phyloP scores from a whole-genome alignment of 176 grass and related monocot genomes.

The Juncus inflexus region DNA sequence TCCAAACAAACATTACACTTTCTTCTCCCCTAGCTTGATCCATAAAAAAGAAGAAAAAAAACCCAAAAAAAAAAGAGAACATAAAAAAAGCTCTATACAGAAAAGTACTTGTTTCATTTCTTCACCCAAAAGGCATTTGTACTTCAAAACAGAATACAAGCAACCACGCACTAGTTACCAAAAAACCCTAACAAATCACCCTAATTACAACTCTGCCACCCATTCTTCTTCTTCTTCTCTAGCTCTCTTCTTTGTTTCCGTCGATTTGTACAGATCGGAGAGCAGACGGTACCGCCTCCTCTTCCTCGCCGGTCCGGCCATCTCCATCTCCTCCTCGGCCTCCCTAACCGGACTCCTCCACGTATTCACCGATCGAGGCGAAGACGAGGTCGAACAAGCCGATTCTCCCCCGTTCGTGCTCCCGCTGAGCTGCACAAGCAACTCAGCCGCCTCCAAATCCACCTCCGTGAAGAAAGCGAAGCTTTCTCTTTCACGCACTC shows the following conservation, averaged over 20 bases:
- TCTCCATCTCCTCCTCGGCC: neutral
- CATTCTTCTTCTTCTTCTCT: neutral
- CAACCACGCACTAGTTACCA: slow-evolving; percentile 1
- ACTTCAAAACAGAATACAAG: slow-evolving; percentile 3
- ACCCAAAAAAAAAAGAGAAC: neutral
- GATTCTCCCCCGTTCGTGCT: slow-evolving; percentile 4
- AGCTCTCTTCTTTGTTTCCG: slow-evolving; percentile 18
- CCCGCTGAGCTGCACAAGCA: slow-evolving; percentile 58
- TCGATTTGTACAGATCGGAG: slow-evolving; percentile 46
- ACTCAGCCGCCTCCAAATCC: slow-evolving; percentile 55
- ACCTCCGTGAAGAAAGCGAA: slow-evolving; percentile 39
- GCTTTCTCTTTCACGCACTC: neutral
- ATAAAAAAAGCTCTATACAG: slow-evolving; percentile 17
- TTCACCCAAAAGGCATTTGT: slow-evolving; percentile 32
- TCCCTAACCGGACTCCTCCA: neutral
- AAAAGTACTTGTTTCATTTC: slow-evolving; percentile 17
- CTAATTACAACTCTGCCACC: slow-evolving; percentile 39
- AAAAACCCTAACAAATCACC: neutral
- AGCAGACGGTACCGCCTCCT: slow-evolving; percentile 41
- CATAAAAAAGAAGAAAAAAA: no score
- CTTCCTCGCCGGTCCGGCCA: slow-evolving; percentile 31
- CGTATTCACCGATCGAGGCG: slow-evolving; percentile 40
- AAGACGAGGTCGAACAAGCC: neutral
- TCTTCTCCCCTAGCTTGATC: no score
- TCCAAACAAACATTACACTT: no score